Percentiles rank a stretch among this genome's conserved stretches.
Conservation (phyloP, 371 early-diverging fungal genomes). For the Coemansia sp. region DNA sequence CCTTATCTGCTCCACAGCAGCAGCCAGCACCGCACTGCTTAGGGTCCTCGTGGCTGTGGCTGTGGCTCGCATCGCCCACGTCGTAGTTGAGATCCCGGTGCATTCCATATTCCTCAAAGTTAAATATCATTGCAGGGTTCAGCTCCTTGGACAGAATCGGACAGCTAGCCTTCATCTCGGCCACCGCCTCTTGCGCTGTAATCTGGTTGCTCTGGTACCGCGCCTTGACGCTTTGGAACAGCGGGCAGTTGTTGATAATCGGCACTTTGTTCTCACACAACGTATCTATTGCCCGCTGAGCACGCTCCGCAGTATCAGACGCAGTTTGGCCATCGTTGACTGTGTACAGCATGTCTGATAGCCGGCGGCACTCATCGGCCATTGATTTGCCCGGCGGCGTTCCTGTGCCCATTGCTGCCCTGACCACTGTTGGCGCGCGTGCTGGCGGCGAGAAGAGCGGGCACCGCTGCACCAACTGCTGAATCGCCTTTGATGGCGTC, state of each 20-base stretch:
- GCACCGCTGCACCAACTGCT: slow-evolving; percentile 31
- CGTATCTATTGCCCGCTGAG: slow-evolving; percentile 30
- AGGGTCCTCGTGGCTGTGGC: slow-evolving; percentile 26
- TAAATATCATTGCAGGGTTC: slow-evolving; percentile 49
- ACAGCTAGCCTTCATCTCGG: slow-evolving; percentile 47
- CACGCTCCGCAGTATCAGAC: not conserved
- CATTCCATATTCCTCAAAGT: slow-evolving; percentile 46
- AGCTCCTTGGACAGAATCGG: slow-evolving; percentile 51
- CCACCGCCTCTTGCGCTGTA: slow-evolving; percentile 33
- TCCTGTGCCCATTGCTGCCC: not conserved
- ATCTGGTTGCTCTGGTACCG: slow-evolving; percentile 31
- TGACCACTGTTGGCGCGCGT: slow-evolving; percentile 4
- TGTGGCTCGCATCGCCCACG: slow-evolving; percentile 33
- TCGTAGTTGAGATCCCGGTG: slow-evolving; percentile 42
- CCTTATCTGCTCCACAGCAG: slow-evolving; percentile 17
- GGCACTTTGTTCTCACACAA: slow-evolving; percentile 35
- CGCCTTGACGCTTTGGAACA: slow-evolving; percentile 42
- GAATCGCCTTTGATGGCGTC: slow-evolving; percentile 35
- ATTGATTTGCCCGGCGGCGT: slow-evolving; percentile 39
- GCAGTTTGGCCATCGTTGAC: slow-evolving; percentile 17
- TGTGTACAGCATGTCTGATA: slow-evolving; percentile 45
- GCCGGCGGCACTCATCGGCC: slow-evolving; percentile 46
- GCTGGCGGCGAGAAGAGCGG: slow-evolving; percentile 35
- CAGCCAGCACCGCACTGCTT: slow-evolving; percentile 8
- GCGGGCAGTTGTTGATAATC: slow-evolving; percentile 47